These are phyloP conservation scores for Psilocybe azurescens DNA, from an alignment of 768 basidiomycete genomes.

Conservation along the genomic window DNA sequence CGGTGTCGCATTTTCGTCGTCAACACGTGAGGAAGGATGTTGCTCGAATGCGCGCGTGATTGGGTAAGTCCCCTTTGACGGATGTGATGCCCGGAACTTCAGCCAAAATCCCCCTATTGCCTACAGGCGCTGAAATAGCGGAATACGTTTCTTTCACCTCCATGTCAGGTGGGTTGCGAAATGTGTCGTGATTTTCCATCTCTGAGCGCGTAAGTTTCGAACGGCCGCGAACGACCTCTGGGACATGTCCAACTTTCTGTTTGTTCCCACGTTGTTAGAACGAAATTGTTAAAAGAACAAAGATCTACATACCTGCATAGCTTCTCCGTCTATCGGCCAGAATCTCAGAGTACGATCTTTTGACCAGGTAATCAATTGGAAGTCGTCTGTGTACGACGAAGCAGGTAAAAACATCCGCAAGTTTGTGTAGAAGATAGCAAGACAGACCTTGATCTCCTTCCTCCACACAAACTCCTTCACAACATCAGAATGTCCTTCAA, in stretches of 20 bases:
- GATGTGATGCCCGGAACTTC: constrained; percentile 68
- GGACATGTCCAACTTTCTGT: constrained; percentile 56
- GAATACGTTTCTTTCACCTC: constrained; percentile 39
- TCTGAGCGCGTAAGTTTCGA: constrained; percentile 30
- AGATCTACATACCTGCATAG: constrained; percentile 59
- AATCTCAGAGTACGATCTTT: constrained; percentile 92
- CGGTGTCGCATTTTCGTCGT: background rate
- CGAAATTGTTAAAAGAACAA: background rate
- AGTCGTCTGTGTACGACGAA: constrained; percentile 42
- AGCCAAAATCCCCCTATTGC: constrained; percentile 68
- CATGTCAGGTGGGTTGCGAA: constrained; percentile 56
- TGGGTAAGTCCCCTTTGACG: constrained; percentile 19
- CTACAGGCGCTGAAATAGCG: constrained; percentile 69
- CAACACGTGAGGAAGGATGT: background rate
- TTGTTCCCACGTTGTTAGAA: constrained; percentile 5
- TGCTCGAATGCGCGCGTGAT: background rate
- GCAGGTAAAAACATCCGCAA: background rate
- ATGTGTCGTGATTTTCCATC: constrained; percentile 43
- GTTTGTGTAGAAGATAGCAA: background rate
- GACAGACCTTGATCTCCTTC: constrained; percentile 56
- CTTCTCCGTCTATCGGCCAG: constrained; percentile 82
- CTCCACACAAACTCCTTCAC: constrained; percentile 99
- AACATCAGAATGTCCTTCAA: constrained; percentile 93
- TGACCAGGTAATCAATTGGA: constrained; percentile 72
- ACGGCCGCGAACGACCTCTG: constrained; percentile 36